Conservation (phyloP, 108 stramenopile species). For the Discostella pseudostelligera region DNA sequence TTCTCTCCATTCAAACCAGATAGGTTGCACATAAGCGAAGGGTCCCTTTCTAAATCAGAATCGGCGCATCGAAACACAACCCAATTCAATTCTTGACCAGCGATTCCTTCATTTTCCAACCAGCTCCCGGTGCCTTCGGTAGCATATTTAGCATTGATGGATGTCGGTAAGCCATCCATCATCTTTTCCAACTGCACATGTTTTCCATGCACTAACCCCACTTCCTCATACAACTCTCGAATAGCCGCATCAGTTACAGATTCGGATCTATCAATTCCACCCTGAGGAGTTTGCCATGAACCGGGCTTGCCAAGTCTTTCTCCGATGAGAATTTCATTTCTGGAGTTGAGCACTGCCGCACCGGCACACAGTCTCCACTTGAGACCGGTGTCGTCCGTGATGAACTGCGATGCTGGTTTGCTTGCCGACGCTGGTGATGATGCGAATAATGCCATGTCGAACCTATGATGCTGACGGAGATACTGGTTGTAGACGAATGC, state of each 20-base stretch:
- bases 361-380: slow-evolving; percentile 56
- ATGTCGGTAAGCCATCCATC: neutral
- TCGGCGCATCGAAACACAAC: slow-evolving; percentile 49
- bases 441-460: slow-evolving; percentile 3
- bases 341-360: slow-evolving; percentile 53
- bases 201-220: slow-evolving; percentile 32
- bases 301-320: slow-evolving; percentile 39
- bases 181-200: slow-evolving; percentile 42
- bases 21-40: slow-evolving; percentile 27
- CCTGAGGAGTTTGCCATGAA: slow-evolving; percentile 55
- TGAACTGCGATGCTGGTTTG: slow-evolving; percentile 8
- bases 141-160: slow-evolving; percentile 31
- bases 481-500: neutral
- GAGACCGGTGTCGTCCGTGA: slow-evolving; percentile 19
- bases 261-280: slow-evolving; percentile 51
- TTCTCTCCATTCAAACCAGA: slow-evolving; percentile 45
- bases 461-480: neutral
- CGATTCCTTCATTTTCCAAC: slow-evolving; percentile 45
- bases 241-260: slow-evolving; percentile 46
- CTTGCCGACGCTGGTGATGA: neutral
- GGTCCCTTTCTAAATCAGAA: slow-evolving; percentile 41
- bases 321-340: slow-evolving; percentile 51
- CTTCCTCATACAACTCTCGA: slow-evolving; percentile 53
- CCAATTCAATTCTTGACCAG: slow-evolving; percentile 59
- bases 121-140: slow-evolving; percentile 50